Base-by-base conservation (phyloP, 331 rosid species). In the Dryas integrifolia region DNA sequence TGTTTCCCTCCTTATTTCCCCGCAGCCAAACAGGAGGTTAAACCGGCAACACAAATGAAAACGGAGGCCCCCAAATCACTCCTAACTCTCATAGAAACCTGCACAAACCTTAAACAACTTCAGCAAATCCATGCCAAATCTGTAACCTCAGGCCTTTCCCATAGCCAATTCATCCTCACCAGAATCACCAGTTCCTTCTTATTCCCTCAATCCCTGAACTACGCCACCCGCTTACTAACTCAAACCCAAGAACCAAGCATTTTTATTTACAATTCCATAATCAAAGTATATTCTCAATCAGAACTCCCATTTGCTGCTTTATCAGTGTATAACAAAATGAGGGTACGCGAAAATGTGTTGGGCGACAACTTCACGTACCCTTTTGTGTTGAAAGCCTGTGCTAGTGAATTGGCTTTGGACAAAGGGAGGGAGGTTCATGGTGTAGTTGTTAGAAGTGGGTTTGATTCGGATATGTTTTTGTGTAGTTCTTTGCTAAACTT, bases 341-440 rank as follows among this genome's bases (percentile, higher is more conserved):
- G 69, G 69, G 52, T 64, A 9, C n/a, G 35, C 12, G 52, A 43
- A 64, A 64, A 64, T 64, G 51, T 45, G 8, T 21, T 64, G 4
- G 69, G 69, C 39, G 52, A 64, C 51, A 44, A 45, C 26, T 64
- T 64, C 6, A 64, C 69, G 13, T 64, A 64, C 52, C 52, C 69
- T 16, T 64, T 64, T 64, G 69, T 64, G 50, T 44, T 64, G 39
- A 64, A 44, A 18, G 69, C 69, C 11, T 64, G 69, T 5, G 52
- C 52, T 16, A 11, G 69, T 6, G 4, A 64, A 64, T 43, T 6
- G 15, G 69, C n/a, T 9, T 0, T 64, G 40, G 52, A 10, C 4
- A 64, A 64, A 64, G 69, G 69, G 38, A 64, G 69, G 69, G 52
- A 64, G 69, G 52, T 64, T 43, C 69, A 64, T 43, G 69, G 69